phyloP scores from a whole-genome alignment of 2,329 filamentous ascomycete genomes.

The Ceratocystis colombiana region DNA sequence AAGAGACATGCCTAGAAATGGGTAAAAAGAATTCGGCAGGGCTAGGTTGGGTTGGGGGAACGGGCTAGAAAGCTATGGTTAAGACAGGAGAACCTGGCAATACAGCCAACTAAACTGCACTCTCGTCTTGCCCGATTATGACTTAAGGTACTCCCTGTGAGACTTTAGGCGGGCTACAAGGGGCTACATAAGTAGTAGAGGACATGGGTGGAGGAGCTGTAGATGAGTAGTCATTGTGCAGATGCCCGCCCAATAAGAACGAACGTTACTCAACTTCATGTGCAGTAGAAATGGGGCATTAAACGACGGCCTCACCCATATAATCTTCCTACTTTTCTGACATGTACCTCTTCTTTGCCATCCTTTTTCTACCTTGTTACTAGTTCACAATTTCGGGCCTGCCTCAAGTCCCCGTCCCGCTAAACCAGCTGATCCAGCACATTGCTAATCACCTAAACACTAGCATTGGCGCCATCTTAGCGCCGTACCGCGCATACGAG shows the following conservation, averaged over 20 bases:
- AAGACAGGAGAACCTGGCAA: not conserved
- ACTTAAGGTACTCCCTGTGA: not conserved
- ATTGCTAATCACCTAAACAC: slow-evolving; percentile 45
- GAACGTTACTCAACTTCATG: too few relatives aligned
- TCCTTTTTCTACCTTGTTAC: not conserved
- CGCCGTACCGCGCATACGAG: slow-evolving; percentile 60
- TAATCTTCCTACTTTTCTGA: not conserved
- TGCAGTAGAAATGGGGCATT: too few relatives aligned
- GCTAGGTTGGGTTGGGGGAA: not conserved
- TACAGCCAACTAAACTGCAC: not conserved
- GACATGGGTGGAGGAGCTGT: too few relatives aligned
- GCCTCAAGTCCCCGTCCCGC: slow-evolving; percentile 40
- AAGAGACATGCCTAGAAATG: not conserved
- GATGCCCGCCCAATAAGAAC: too few relatives aligned
- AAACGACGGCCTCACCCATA: not conserved
- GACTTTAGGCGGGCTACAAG: not conserved
- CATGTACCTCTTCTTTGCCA: not conserved
- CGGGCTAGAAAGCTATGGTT: not conserved
- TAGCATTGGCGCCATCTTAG: slow-evolving; percentile 48
- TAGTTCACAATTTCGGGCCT: slow-evolving; percentile 29
- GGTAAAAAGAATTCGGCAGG: not conserved
- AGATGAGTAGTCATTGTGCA: too few relatives aligned
- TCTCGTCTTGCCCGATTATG: not conserved
- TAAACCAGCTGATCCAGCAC: slow-evolving; percentile 41
- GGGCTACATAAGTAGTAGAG: too few relatives aligned